phyloP scores from a whole-genome alignment of 1,284 basidiomycete species.

The Veloporphyrellus conicus region DNA sequence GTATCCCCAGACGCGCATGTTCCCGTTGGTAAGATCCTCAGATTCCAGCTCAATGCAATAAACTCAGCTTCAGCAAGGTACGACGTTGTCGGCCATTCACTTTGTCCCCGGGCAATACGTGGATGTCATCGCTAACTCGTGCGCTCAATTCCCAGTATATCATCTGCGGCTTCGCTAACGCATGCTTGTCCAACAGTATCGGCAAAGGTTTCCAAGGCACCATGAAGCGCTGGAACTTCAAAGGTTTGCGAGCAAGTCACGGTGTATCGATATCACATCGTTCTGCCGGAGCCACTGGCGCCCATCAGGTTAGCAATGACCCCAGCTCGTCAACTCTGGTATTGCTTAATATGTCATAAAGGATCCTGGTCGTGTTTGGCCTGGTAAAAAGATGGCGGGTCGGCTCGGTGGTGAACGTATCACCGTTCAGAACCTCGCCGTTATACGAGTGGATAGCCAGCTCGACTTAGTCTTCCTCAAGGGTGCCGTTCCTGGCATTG shows the following conservation, averaged over 20 bases:
- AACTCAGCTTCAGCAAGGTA: conserved; percentile 49
- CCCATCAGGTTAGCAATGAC: conserved; percentile 71
- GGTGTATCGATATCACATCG: conserved; percentile 96
- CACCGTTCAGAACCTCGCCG: conserved; percentile 86
- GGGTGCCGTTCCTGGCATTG: conserved; percentile 71
- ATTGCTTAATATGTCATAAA: conserved; percentile 34
- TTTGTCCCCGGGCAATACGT: conserved; percentile 98
- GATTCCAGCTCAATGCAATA: background rate
- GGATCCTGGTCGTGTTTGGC: conserved; percentile 93
- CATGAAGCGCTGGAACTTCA: conserved; percentile 97
- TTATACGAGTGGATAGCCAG: conserved; percentile 82
- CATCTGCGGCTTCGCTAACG: conserved; percentile 8
- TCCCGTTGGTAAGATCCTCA: conserved; percentile 63
- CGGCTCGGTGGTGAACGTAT: conserved; percentile 82
- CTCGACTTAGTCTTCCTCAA: conserved; percentile 87
- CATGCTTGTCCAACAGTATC: conserved; percentile 50
- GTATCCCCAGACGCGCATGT: conserved; percentile 87
- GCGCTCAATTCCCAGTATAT: conserved; percentile 32
- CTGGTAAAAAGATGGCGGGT: conserved; percentile 98
- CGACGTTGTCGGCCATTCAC: conserved; percentile 85
- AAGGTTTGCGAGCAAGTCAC: conserved; percentile 89
- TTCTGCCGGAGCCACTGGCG: conserved; percentile 89
- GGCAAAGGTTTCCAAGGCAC: conserved; percentile 97
- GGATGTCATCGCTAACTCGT: conserved; percentile 92
- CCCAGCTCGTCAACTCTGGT: background rate